Evolutionary conservation across 306 rosid genomes (phyloP), one percentile per base, ranked within the genome.

Genomic region (Cicer arietinum): DNA sequence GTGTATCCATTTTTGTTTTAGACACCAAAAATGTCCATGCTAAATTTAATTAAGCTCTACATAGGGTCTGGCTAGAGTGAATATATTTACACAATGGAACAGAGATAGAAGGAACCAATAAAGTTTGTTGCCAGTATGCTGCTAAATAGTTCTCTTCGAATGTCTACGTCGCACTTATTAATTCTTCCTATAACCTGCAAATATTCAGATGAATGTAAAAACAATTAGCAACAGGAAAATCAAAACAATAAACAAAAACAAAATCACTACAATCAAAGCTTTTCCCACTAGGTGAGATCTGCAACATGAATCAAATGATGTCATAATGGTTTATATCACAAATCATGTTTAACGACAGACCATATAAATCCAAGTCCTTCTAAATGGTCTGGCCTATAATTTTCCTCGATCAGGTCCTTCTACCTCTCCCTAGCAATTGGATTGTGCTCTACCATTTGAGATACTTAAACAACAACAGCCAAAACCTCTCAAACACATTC

Each of bases 91-190:
- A 43, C 14, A 67, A 54, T 73, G 44, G 41, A 56, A 53, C 17
- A 64, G 7, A 61, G n/a, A 69, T 12, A 83, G 44, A 75, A 61
- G 74, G 39, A 48, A 73, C 46, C 16, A 9, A 7, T 11, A 9
- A 64, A 80, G 53, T 67, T 74, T 35, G 14, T 83, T 90, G 92
- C 99, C 99, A 95, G 87, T 76, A 95, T 95, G 81, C 98, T 92
- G 71, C 98, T 95, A 80, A 92, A 95, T 43, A 95, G 80, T 81
- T 95, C 99, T 79, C 97, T 90, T 54, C 98, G 93, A 80, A 95
- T 95, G 88, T 95, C 99, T 82, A 89, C 99, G 30, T 95, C 99
- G 84, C 98, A 95, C 83, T 80, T 92, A 69, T 90, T 95, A 73
- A 95, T 92, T 85, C 99, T 95, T 73, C 92, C 97, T 39, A 95